Evolutionary conservation across 495 filamentous ascomycete species (phyloP).

Genomic region (Cryomyces minteri): DNA sequence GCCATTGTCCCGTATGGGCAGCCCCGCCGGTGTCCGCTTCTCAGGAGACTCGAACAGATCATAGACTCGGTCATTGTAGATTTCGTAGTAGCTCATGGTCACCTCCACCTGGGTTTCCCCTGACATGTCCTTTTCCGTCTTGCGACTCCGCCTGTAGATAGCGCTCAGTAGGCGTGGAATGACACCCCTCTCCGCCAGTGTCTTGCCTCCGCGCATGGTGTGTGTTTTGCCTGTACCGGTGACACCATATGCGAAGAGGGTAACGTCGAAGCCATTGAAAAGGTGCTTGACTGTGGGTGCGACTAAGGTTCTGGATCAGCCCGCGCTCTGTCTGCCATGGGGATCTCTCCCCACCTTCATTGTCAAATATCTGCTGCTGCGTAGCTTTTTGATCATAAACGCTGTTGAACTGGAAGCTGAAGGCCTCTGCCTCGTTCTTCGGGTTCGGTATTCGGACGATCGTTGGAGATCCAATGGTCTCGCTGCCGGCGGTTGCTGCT

Average conservation of each 20-base stretch:
- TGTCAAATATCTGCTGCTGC: constrained; percentile 74
- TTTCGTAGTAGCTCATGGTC: constrained; percentile 88
- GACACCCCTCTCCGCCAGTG: constrained; percentile 71
- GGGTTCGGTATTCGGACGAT: constrained; percentile 85
- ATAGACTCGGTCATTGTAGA: constrained; percentile 73
- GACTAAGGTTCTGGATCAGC: constrained; percentile 23
- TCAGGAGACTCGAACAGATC: constrained; percentile 85
- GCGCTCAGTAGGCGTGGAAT: constrained; percentile 78
- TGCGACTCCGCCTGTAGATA: constrained; percentile 70
- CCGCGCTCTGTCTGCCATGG: background rate
- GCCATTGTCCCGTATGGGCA: constrained; percentile 76
- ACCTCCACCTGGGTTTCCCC: constrained; percentile 60
- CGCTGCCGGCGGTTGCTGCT: constrained; percentile 18
- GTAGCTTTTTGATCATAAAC: constrained; percentile 67
- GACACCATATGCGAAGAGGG: constrained; percentile 88
- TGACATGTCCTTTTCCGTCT: constrained; percentile 68
- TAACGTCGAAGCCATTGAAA: constrained; percentile 86
- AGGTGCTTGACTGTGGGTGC: constrained; percentile 69
- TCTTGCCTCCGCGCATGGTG: constrained; percentile 54
- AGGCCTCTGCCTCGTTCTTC: constrained; percentile 78
- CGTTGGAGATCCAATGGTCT: constrained; percentile 37
- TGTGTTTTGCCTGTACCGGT: constrained; percentile 87
- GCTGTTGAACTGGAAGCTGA: constrained; percentile 86
- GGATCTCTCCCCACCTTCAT: constrained; percentile 43
- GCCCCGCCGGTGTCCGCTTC: constrained; percentile 66